Evolutionary conservation across 2,329 filamentous ascomycete genomes (phyloP).

Genomic region (Xylaria multiplex): DNA sequence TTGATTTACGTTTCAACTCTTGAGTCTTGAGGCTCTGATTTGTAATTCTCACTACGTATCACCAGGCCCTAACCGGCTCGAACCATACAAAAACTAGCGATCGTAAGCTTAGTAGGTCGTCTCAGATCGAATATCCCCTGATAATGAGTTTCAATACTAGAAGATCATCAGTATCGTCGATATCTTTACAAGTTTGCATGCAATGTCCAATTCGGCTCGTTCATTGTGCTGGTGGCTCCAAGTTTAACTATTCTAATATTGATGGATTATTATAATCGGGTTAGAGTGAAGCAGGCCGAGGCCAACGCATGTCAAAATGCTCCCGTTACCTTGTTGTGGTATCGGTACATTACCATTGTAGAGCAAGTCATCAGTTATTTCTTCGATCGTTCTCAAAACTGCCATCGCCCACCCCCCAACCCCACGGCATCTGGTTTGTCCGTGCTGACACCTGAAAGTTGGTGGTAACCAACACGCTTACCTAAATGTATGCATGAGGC

Average conservation of each 20-base stretch:
- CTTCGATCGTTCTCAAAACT: slow-evolving; percentile 1
- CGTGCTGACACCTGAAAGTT: slow-evolving; percentile 33
- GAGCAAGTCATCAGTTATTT: neutral
- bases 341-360: neutral
- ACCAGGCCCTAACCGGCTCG: neutral
- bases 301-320: slow-evolving; percentile 6
- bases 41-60: slow-evolving; percentile 8
- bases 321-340: neutral
- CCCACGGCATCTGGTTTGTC: slow-evolving; percentile 31
- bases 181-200: neutral
- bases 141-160: neutral
- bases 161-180: neutral
- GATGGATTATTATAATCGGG: neutral
- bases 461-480: slow-evolving; percentile 1
- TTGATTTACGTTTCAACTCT: neutral
- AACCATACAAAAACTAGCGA: neutral
- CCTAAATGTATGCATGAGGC: slow-evolving; percentile 1
- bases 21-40: slow-evolving; percentile 13
- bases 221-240: neutral
- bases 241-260: neutral
- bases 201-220: neutral
- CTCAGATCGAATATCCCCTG: neutral
- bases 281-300: neutral
- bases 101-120: neutral
- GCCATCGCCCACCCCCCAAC: neutral